Evolutionary conservation across 2,329 filamentous ascomycete genomes (phyloP).

Genomic region (Ophiobolus disseminans): DNA sequence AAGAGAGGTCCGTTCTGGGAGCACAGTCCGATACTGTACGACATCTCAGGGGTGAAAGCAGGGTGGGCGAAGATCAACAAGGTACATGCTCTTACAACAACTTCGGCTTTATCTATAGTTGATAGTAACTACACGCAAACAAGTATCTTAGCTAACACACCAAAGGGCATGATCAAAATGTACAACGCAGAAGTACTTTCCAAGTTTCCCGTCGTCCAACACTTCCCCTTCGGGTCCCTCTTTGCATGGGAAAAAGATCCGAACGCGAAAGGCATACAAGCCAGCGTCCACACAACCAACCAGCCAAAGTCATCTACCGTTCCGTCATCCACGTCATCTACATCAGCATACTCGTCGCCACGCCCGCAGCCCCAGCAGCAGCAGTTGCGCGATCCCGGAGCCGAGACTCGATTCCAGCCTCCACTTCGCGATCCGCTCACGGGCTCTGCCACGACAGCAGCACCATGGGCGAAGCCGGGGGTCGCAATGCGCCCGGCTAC

Average conservation of each 20-base stretch:
- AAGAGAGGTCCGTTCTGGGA: slow-evolving; percentile 95
- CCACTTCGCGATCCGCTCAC: slow-evolving; percentile 30
- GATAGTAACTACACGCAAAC: not conserved
- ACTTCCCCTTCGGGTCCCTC: slow-evolving; percentile 67
- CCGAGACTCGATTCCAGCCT: slow-evolving; percentile 18
- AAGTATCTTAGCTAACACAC: slow-evolving; percentile 9
- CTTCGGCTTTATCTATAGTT: not conserved
- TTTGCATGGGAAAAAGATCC: slow-evolving; percentile 58
- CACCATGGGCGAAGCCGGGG: slow-evolving; percentile 10
- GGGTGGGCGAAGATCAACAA: slow-evolving; percentile 98
- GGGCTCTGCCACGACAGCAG: slow-evolving; percentile 8
- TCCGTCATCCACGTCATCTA: slow-evolving; percentile 23
- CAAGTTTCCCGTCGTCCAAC: slow-evolving; percentile 98
- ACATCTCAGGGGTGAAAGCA: slow-evolving; percentile 85
- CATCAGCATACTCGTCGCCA: slow-evolving; percentile 13
- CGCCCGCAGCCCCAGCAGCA: slow-evolving; percentile 31
- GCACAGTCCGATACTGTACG: slow-evolving; percentile 91
- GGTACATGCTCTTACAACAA: slow-evolving; percentile 24
- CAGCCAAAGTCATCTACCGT: slow-evolving; percentile 40
- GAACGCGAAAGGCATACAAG: slow-evolving; percentile 39
- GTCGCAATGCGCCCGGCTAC: no score
- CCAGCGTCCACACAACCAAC: slow-evolving; percentile 45
- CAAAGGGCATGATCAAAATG: slow-evolving; percentile 97
- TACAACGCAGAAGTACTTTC: slow-evolving; percentile 95
- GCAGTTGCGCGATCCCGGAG: slow-evolving; percentile 30